Base-by-base conservation (phyloP, 768 basidiomycete species). In the Suillus occidentalis region DNA sequence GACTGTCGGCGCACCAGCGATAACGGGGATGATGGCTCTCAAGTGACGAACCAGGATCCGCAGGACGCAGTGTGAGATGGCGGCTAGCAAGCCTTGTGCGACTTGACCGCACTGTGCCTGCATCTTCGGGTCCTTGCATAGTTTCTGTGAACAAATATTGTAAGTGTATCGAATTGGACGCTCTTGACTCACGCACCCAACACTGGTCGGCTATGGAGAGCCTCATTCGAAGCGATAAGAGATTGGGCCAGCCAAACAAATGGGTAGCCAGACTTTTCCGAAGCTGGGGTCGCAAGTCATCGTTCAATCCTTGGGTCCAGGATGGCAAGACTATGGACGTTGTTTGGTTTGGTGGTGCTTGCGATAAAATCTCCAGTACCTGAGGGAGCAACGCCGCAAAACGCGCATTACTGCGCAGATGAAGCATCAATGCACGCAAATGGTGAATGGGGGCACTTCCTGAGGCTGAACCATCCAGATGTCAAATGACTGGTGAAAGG, bases 201-300 rank as follows among this genome's bases (percentile, higher is more conserved):
- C 83, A 84, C 64, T 77, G 79, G 65, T 76, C 77, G 4, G 82
- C 75, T 16, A 81, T 63, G 9, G 84, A 79, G 61, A 91, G 78
- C 50, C 84, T 78, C 80, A 90, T 80, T 58, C 89, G 82, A 40
- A 87, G 75, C 0, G 80, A 80, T 47, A 85, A 72, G 28, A 90
- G 71, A 56, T 73, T 73, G 60, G 86, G 81, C 80, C 83, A 87
- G 1, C 90, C 90, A 70, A 86, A 91, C 16, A 92, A 75, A 71
- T 89, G 84, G 10, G 78, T 79, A 0, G 77, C 69, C 20, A 92
- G 70, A 66, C 87, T 87, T 18, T 73, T 73, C 52, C 83, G 78
- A 65, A 90, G 83, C n/a, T 79, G 80, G 28, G 64, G 64, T 28
- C 80, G 81, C 8, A 86, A 67, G 8, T 80, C 81, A 28, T 68